These are phyloP conservation scores for Entomortierella parvispora DNA, from an alignment of 192 early-diverging fungal genomes.

Conservation along the genomic window DNA sequence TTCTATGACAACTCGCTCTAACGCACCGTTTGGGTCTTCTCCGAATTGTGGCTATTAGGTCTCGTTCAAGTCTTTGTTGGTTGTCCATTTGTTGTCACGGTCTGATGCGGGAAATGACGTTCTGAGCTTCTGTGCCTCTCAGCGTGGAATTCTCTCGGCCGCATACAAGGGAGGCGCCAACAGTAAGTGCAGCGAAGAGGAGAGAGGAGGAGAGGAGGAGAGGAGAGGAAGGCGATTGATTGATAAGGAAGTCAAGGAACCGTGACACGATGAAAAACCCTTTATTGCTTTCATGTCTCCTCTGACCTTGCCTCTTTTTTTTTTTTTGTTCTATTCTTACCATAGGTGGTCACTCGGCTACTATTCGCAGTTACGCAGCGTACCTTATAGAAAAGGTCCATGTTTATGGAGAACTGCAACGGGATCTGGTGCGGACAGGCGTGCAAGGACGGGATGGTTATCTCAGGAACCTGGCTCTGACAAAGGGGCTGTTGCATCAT, in stretches of 20 bases:
- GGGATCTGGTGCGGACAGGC: slow-evolving; percentile 67
- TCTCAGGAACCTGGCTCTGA: slow-evolving; percentile 65
- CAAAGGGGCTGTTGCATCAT: slow-evolving; percentile 70
- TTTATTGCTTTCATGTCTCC: background rate
- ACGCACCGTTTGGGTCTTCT: background rate
- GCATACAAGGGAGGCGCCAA: slow-evolving; percentile 46
- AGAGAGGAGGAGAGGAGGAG: too few species aligned
- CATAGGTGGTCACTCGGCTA: slow-evolving; percentile 62
- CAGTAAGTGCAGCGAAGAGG: slow-evolving; percentile 31
- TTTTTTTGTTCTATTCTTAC: background rate
- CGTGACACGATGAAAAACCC: background rate
- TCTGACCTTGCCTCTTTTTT: background rate
- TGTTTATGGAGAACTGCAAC: slow-evolving; percentile 68
- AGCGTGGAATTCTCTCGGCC: slow-evolving; percentile 47
- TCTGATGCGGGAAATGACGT: slow-evolving; percentile 72
- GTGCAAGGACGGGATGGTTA: slow-evolving; percentile 58
- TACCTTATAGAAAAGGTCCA: slow-evolving; percentile 79
- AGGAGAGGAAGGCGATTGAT: background rate
- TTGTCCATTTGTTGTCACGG: slow-evolving; percentile 79
- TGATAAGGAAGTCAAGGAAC: background rate
- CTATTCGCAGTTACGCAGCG: slow-evolving; percentile 72
- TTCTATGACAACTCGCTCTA: slow-evolving; percentile 3
- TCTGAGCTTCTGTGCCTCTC: slow-evolving; percentile 57
- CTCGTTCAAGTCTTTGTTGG: slow-evolving; percentile 77
- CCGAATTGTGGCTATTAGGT: slow-evolving; percentile 52